Base-by-base conservation (phyloP, 768 basidiomycete genomes). In the Filobasidium floriforme region DNA sequence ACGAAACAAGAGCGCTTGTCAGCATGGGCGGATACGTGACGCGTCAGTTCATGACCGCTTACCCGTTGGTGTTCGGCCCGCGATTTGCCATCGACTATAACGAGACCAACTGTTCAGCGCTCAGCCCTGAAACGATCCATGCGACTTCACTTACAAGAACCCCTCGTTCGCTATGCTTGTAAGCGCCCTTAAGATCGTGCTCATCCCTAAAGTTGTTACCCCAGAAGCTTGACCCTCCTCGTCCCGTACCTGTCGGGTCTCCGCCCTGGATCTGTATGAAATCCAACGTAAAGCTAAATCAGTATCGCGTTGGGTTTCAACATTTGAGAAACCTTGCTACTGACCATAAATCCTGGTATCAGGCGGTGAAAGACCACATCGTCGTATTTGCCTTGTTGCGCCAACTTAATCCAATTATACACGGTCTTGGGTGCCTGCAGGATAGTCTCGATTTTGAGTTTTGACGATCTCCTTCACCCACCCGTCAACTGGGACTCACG, bases 391-490 rank as follows among this genome's bases (percentile, higher is more conserved):
- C 92, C 91, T 26, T 86, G 82, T 68, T 86, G 85, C 0, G 96
- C 93, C 9, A 99, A 84, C 87, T 90, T 90, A 32, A 99, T 80
- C 79, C 97, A 99, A 77, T 99, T 99, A 78, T 99, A 99, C 72
- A 93, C 97, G 1, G 96, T 97, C 80, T 96, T 93, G 0, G 96
- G 96, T 11, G 94, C 96, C 90, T 92, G 9, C 26, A 28, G 52
- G 29, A 92, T 89, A 28, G 90, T 49, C 46, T 6, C 6, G 2
- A 18, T 49, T 14, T 70, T 29, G 3, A 46, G 46, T 12, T 26
- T 1, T n/a, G 19, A n/a, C 11, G 44, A 18, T 41, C 15, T 49
- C 46, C 14, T 6, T 22, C 14, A 18, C 26, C 11, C 9, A 22
- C 26, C 2, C 12, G 5, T 49, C 14, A 14, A 49, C 46, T 12